Percentiles rank a stretch among this genome's conserved stretches.
These are phyloP conservation scores for Penicillium sp. DNA, from an alignment of 2,329 filamentous ascomycete genomes.

Conservation along the genomic window DNA sequence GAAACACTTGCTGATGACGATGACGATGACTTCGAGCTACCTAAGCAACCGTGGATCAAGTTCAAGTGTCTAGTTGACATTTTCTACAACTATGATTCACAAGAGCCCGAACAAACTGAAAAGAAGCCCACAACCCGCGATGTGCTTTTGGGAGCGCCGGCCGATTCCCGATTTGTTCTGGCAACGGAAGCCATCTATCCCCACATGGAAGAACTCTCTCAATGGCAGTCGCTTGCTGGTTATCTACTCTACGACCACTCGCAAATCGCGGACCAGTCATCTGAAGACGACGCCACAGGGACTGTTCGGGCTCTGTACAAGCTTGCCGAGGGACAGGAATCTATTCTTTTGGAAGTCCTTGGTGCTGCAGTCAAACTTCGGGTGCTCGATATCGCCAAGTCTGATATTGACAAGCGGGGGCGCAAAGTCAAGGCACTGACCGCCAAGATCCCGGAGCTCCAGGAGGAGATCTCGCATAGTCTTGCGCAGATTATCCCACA, in stretches of 20 bases:
- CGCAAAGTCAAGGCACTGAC: constrained; percentile 58
- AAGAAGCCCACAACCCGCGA: constrained; percentile 28
- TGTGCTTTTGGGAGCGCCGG: constrained; percentile 56
- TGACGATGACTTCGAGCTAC: constrained; percentile 64
- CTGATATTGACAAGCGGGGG: constrained; percentile 51
- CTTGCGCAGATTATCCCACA: constrained; percentile 76
- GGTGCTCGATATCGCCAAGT: constrained; percentile 62
- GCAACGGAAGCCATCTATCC: constrained; percentile 83
- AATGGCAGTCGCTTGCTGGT: constrained; percentile 84
- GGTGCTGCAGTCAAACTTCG: constrained; percentile 74
- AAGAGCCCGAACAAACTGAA: constrained; percentile 42
- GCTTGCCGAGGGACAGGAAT: constrained; percentile 71
- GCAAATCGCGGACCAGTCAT: constrained; percentile 50
- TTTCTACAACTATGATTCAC: constrained; percentile 72
- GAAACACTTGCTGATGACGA: constrained; percentile 74
- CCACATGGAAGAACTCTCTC: constrained; percentile 70
- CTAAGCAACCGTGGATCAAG: constrained; percentile 80
- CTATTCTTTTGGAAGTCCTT: constrained; percentile 79
- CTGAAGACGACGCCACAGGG: constrained; percentile 56
- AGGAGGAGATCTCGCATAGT: constrained; percentile 72
- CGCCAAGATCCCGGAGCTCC: constrained; percentile 61
- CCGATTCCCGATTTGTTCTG: constrained; percentile 78
- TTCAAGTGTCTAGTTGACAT: constrained; percentile 86
- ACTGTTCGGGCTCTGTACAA: constrained; percentile 68
- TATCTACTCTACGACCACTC: constrained; percentile 94